These are phyloP conservation scores for Primulina huaijiensis DNA, from an alignment of 257 asterid genomes.

Conservation along the genomic window DNA sequence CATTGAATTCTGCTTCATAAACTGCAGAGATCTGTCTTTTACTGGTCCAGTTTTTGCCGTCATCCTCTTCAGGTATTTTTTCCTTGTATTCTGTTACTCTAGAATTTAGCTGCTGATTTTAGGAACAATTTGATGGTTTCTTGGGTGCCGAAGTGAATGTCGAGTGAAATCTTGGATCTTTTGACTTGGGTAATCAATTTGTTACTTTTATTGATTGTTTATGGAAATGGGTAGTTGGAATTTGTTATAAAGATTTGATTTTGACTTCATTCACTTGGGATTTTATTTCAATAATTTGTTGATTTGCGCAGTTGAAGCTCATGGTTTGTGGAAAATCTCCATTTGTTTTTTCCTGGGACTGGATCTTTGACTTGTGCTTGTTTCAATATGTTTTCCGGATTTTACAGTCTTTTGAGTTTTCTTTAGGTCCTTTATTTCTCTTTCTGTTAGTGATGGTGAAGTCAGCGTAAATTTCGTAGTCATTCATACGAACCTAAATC, in stretches of 20 bases:
- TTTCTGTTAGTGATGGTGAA: not conserved
- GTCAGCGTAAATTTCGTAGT: too few species aligned
- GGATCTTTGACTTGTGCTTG: slow-evolving; percentile 13
- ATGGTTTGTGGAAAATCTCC: slow-evolving; percentile 13
- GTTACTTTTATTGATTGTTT: slow-evolving; percentile 29
- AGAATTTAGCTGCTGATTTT: slow-evolving; percentile 18
- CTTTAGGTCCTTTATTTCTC: not conserved
- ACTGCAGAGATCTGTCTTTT: slow-evolving; percentile 1
- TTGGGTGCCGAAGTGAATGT: slow-evolving; percentile 10
- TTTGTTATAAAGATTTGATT: slow-evolving; percentile 26
- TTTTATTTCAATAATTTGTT: slow-evolving; percentile 17
- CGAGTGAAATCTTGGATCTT: slow-evolving; percentile 7
- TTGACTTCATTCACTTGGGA: slow-evolving; percentile 24
- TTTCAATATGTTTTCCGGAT: not conserved
- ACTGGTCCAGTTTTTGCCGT: not conserved
- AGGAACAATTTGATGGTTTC: slow-evolving; percentile 12
- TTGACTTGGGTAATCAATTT: slow-evolving; percentile 14
- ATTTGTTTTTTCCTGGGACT: slow-evolving; percentile 5
- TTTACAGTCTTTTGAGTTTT: not conserved
- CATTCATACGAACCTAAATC: slow-evolving; percentile 1
- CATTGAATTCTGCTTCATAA: slow-evolving; percentile 9
- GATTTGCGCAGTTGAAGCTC: slow-evolving; percentile 21
- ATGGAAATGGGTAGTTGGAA: slow-evolving; percentile 31
- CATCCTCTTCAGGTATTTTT: slow-evolving; percentile 25
- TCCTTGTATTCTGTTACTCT: not conserved